phyloP scores from a whole-genome alignment of 768 basidiomycete species.

The Cytidiella melzeri region DNA sequence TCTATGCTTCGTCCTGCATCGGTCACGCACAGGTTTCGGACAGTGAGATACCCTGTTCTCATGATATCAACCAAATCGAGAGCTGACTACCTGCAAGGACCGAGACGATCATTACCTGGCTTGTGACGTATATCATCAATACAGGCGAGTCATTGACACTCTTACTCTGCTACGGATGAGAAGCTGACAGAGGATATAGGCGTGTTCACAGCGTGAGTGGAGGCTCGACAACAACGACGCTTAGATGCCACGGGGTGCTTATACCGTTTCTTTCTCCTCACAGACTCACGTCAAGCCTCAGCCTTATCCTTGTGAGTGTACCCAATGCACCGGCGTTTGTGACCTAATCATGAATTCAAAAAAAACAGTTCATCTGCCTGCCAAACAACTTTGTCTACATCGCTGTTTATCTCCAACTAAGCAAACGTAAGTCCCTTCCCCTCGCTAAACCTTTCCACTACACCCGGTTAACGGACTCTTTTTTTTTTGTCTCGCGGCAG shows the following conservation, averaged over 20 bases:
- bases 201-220: slow-evolving; percentile 12
- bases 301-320: slow-evolving; percentile 10
- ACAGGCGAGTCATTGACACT: slow-evolving; percentile 4
- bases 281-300: slow-evolving; percentile 9
- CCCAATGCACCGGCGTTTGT: too few relatives aligned
- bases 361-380: slow-evolving; percentile 8
- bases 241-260: too few relatives aligned
- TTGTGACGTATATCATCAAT: slow-evolving; percentile 13
- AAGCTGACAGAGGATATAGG: too few relatives aligned
- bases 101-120: slow-evolving; percentile 11
- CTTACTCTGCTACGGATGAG: too few relatives aligned
- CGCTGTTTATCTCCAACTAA: slow-evolving; percentile 12
- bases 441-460: not conserved
- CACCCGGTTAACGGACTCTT: not conserved
- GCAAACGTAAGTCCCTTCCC: slow-evolving; percentile 9
- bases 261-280: not conserved
- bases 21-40: slow-evolving; percentile 45
- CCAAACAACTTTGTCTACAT: slow-evolving; percentile 12
- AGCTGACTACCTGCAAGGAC: slow-evolving; percentile 4
- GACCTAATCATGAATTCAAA: not conserved
- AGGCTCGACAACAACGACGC: too few relatives aligned
- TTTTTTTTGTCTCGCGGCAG: not conserved
- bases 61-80: not conserved
- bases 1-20: slow-evolving; percentile 42
- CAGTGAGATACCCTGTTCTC: slow-evolving; percentile 26